Evolutionary conservation across 108 stramenopile genomes (phyloP).

Genomic region (Epithemia pelagica): DNA sequence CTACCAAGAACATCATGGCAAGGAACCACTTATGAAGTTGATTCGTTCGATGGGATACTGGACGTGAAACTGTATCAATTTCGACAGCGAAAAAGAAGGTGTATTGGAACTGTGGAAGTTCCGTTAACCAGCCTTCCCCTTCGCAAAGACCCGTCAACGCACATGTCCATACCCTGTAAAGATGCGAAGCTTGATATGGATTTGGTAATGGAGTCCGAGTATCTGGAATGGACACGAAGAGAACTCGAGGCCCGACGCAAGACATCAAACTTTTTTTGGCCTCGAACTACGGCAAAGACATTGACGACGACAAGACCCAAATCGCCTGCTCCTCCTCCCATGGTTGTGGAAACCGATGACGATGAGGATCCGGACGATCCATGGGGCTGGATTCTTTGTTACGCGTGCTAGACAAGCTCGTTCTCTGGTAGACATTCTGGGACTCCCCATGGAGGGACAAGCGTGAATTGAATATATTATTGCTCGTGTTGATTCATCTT

Average conservation of each 20-base stretch:
- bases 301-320: background rate
- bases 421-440: too few species aligned
- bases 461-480: too few species aligned
- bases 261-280: background rate
- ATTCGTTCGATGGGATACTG: slow-evolving; percentile 7
- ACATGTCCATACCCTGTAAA: slow-evolving; percentile 13
- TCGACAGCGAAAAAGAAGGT: background rate
- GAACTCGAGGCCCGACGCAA: slow-evolving; percentile 26
- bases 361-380: background rate
- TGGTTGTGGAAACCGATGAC: background rate
- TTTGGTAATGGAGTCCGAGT: slow-evolving; percentile 31
- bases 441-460: too few species aligned
- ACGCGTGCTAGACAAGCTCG: too few species aligned
- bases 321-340: background rate
- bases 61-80: slow-evolving; percentile 25
- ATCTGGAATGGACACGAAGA: slow-evolving; percentile 37
- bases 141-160: slow-evolving; percentile 17
- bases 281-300: background rate
- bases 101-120: background rate
- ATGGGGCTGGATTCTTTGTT: slow-evolving; percentile 4
- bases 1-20: slow-evolving; percentile 6
- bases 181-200: slow-evolving; percentile 16
- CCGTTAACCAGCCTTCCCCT: background rate
- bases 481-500: too few species aligned
- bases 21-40: slow-evolving; percentile 1